These are phyloP conservation scores for Breviolum minutum DNA, from an alignment of 73 alveolate species.

Conservation along the genomic window DNA sequence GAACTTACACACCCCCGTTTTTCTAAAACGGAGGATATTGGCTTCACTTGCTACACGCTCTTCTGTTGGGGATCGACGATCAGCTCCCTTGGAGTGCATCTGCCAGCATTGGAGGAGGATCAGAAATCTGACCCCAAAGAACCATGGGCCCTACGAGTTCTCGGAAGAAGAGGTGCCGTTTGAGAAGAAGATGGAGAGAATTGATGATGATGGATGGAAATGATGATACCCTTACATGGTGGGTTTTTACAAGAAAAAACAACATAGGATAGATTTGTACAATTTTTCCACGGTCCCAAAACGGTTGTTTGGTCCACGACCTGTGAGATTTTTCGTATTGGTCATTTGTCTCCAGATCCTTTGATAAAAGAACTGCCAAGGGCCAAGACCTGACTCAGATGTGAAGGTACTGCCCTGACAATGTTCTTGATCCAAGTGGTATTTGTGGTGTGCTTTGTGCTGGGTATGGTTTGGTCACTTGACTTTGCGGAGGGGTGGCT, in stretches of 20 bases:
- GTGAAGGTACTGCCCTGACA: not conserved
- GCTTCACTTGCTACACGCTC: constrained; percentile 67
- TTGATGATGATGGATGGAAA: not conserved
- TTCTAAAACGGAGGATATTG: constrained; percentile 5
- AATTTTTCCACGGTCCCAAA: no score
- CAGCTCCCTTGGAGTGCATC: constrained; percentile 31
- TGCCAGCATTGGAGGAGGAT: not conserved
- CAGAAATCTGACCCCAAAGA: not conserved
- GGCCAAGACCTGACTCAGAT: not conserved
- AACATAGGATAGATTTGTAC: no score
- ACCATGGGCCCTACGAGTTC: constrained; percentile 20
- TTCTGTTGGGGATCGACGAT: constrained; percentile 81
- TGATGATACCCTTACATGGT: no score
- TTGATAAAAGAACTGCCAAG: not conserved
- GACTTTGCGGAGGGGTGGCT: not conserved
- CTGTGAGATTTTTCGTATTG: not conserved
- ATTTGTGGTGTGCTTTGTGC: constrained; percentile 22
- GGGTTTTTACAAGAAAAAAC: no score
- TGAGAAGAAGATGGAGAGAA: not conserved
- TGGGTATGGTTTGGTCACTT: constrained; percentile 18
- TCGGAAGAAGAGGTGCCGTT: not conserved
- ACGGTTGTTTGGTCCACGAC: not conserved
- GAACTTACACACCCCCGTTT: not conserved
- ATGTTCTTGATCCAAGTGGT: constrained; percentile 11
- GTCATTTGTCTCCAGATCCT: not conserved